Base-by-base conservation (phyloP, 306 rosid species). In the Dalbergia cultrata region DNA sequence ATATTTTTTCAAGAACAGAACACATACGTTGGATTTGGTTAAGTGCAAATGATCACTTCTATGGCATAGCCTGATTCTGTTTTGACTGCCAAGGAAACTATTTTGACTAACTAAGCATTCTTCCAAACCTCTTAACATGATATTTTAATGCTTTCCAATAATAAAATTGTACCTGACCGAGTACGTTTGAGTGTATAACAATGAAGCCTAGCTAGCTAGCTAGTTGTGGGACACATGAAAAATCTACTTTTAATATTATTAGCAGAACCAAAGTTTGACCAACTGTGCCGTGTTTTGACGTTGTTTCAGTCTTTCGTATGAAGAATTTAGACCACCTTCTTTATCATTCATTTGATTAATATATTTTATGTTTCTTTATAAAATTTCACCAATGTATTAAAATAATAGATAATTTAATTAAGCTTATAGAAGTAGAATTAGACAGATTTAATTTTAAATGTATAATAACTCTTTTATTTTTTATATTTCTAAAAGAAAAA, bases 11-110 rank as follows among this genome's bases (percentile, higher is more conserved):
- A 26, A 44, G 13, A 0, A 37, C 10, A 7, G 13, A 7, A 56
- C 1, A 47, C 17, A 9, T 18, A 22, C n/a, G 37, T 59, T 9
- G 63, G 64, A 49, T 53, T 49, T 9, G 34, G 78, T 16, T 19
- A 26, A 50, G 7, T 54, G 78, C 22, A 76, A 82, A 70, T 76
- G 45, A 82, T 76, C 44, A 65, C 70, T 54, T 64, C 86, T 71
- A 82, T 54, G 75, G 41, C 34, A 63, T 82, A 82, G 82, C 70
- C 85, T 74, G 76, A 43, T 7, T 18, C 35, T 67, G 31, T 56
- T 49, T 67, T 75, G 80, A 74, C 70, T 59, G 80, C 31, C 35
- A 67, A 35, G 12, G 52, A 41, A 41, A 39, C 31, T 34, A 43
- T 60, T 79, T 60, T 60, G 77, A 82, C 85, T 70, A 18, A 66